Evolutionary conservation across 805 yeast genomes (phyloP), one percentile per base, ranked within the genome.

Genomic region (Alloascoidea africana): DNA sequence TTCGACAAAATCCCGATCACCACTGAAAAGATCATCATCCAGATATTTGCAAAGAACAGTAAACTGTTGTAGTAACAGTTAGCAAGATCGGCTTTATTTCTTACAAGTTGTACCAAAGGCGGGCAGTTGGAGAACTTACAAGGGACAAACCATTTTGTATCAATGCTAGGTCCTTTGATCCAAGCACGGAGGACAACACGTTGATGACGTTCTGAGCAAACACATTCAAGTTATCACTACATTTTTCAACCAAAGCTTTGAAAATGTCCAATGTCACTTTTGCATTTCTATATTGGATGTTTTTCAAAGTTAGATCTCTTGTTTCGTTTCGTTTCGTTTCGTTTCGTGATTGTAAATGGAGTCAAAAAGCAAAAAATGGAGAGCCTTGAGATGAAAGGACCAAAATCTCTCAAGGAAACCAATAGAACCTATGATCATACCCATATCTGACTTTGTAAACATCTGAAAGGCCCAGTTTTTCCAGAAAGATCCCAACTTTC

Each of bases 181-280:
- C 45, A 34, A 81, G 47, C 13, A 78, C 66, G 6, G 62, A 51
- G 17, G 52, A 53, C 50, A 87, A 61, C 17, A 87, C 76, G 15
- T 63, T 60, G 36, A 83, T 65, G 14, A 81, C 76, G 47, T 76
- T 71, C 16, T 62, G 65, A 1, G 95, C 87, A 59, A 85, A 77
- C 19, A 85, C 78, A 44, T 82, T 85, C 52, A 91, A 62, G 53
- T 91, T 89, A 42, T 83, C 94, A 32, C 73, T 64, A 54, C 96
- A 86, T 51, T 74, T 71, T 34, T 66, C 74, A 27, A 86, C 76
- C 46, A 91, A 65, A 30, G 79, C 78, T 37, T 68, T 55, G 39
- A 84, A 55, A 15, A 89, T 77, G 37, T 67, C 76, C 42, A 85
- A 60, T 0, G 96, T 80, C 13, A 89, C 97, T 43, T 74, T 76